These are phyloP conservation scores for Epichloe uncinata DNA, from an alignment of 2,329 filamentous ascomycete genomes.

Conservation along the genomic window DNA sequence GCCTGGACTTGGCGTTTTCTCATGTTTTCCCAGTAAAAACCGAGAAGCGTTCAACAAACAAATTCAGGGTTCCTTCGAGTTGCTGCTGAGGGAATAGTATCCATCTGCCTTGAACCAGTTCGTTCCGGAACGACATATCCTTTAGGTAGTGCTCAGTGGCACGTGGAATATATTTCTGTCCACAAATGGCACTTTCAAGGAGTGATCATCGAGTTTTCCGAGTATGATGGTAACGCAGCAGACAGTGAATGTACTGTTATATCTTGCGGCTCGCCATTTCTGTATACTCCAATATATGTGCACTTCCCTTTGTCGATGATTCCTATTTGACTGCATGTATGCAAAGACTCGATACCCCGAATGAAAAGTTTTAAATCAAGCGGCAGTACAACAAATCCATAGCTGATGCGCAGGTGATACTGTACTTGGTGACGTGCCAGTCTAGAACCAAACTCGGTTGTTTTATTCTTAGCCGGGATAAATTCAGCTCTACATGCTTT, in stretches of 20 bases:
- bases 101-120: not conserved
- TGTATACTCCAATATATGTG: not conserved
- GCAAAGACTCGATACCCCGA: too few species aligned
- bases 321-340: not conserved
- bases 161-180: not conserved
- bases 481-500: too few species aligned
- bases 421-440: not conserved
- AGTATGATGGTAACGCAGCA: not conserved
- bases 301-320: not conserved
- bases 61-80: conserved; percentile 29
- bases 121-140: not conserved
- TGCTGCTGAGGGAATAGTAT: conserved; percentile 12
- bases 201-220: not conserved
- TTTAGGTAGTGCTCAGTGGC: not conserved
- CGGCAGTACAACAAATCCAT: not conserved
- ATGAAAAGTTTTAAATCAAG: too few species aligned
- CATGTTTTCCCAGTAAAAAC: conserved; percentile 68
- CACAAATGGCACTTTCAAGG: not conserved
- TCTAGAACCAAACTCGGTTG: too few species aligned
- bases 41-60: conserved; percentile 61
- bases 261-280: not conserved
- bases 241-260: not conserved
- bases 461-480: too few species aligned
- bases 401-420: not conserved
- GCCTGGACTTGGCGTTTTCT: conserved; percentile 57